Evolutionary conservation across 768 basidiomycete species (phyloP).

Genomic region (Botryobasidium botryosum): DNA sequence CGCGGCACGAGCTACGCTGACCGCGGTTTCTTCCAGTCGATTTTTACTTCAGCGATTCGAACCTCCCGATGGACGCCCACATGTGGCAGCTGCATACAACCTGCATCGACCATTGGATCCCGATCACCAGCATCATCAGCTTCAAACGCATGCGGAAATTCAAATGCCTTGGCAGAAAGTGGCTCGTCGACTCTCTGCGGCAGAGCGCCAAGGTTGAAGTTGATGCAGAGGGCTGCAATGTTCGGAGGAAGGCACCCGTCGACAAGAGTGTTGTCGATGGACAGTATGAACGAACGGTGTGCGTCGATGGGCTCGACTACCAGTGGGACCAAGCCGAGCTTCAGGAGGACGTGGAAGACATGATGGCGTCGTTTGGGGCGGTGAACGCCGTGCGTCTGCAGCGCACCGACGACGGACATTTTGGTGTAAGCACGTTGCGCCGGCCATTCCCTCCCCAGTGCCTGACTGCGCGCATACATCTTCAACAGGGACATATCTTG

Average conservation of each 20-base stretch:
- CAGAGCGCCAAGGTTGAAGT: constrained; percentile 47
- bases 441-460: no score
- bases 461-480: no score
- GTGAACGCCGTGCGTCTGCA: constrained; percentile 79
- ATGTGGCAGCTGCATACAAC: constrained; percentile 80
- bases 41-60: constrained; percentile 95
- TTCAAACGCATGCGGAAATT: constrained; percentile 94
- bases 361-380: constrained; percentile 59
- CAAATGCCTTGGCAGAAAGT: constrained; percentile 38
- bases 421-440: no score
- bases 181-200: constrained; percentile 52
- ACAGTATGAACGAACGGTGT: constrained; percentile 68
- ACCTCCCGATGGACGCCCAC: constrained; percentile 85
- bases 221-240: constrained; percentile 50
- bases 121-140: constrained; percentile 67
- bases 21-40: no score
- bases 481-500: no score
- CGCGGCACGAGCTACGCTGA: no score
- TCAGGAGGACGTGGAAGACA: constrained; percentile 59
- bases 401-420: constrained; percentile 58
- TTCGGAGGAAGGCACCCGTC: constrained; percentile 58
- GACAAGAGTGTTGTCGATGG: constrained; percentile 62
- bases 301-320: constrained; percentile 54
- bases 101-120: constrained; percentile 76
- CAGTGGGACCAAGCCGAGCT: no score